Evolutionary conservation across 345 rosid species (phyloP).

Genomic region (Hirschfeldia incana): DNA sequence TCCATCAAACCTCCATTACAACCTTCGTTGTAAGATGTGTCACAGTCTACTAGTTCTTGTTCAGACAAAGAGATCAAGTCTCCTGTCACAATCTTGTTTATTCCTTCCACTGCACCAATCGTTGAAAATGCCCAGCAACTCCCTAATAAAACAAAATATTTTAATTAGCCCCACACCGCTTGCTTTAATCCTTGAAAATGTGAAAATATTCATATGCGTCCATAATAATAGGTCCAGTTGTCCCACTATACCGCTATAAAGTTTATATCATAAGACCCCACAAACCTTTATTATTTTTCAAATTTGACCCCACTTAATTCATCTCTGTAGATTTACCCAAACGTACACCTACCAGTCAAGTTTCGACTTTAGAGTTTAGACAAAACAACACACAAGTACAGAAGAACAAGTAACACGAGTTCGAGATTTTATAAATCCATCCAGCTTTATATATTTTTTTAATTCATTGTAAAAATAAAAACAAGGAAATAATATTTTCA

Average conservation of each 20-base stretch:
- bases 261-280: no score
- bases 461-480: no score
- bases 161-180: not conserved
- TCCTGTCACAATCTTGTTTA: constrained; percentile 84
- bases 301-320: no score
- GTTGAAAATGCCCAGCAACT: constrained; percentile 99
- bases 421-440: no score
- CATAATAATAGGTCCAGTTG: not conserved
- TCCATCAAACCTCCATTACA: constrained; percentile 97
- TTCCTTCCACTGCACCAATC: constrained; percentile 87
- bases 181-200: not conserved
- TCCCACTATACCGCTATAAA: not conserved
- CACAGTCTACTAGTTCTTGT: constrained; percentile 93
- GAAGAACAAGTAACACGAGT: no score
- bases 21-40: constrained; percentile 70
- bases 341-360: constrained; percentile 26
- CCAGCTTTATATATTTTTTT: no score
- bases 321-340: no score
- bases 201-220: not conserved
- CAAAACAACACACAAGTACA: not conserved
- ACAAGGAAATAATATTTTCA: no score
- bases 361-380: not conserved
- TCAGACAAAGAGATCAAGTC: constrained; percentile 73
- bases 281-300: no score
- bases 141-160: constrained; percentile 47